Conservation (phyloP, 148 eudicot species). For the Persicaria maculosa region DNA sequence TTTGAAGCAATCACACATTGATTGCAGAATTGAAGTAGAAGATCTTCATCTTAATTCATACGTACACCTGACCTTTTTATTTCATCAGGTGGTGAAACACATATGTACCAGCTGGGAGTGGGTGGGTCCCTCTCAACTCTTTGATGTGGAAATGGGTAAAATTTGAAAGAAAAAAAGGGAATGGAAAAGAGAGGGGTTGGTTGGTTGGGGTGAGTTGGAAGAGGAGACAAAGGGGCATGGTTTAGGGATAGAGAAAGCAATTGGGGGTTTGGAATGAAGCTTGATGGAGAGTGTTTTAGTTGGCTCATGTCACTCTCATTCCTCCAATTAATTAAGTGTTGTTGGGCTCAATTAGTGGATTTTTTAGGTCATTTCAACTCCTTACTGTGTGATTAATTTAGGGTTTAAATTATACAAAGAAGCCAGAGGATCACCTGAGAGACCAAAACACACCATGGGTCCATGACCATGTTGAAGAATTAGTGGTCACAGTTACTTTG, state of each 20-base stretch:
- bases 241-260: not conserved
- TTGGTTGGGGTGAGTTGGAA: not conserved
- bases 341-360: no score
- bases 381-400: not conserved
- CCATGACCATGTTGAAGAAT: no score
- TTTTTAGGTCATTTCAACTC: not conserved
- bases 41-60: no score
- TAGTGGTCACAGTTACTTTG: no score
- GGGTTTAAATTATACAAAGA: not conserved
- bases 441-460: no score
- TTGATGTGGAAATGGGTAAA: not conserved
- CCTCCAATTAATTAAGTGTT: not conserved
- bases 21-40: no score
- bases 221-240: slow-evolving; percentile 1
- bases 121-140: not conserved
- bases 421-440: no score
- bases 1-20: no score
- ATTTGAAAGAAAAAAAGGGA: not conserved
- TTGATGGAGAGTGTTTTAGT: not conserved
- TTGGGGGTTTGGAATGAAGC: not conserved
- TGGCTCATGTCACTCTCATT: not conserved
- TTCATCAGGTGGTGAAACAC: slow-evolving; percentile 1
- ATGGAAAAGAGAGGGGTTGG: not conserved
- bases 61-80: not conserved
- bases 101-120: not conserved